Evolutionary conservation across 352 stramenopile genomes (phyloP).

Genomic region (Heterotrichella gracilis): DNA sequence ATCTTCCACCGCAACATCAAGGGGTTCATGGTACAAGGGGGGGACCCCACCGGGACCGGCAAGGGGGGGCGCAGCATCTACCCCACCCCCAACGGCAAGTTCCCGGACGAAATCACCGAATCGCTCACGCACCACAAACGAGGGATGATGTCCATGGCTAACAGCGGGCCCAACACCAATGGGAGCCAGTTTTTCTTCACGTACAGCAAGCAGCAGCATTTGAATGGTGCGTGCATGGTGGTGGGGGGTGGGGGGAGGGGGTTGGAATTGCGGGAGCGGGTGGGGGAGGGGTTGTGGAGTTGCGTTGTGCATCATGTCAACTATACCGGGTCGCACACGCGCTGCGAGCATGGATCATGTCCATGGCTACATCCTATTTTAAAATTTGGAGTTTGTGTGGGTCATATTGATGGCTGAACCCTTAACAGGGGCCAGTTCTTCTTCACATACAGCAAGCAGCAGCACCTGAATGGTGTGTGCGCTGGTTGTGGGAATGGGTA

Average conservation of each 20-base stretch:
- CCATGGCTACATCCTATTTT: too few species aligned
- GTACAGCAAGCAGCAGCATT: constrained; percentile 35
- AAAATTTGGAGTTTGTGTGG: too few species aligned
- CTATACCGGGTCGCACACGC: too few species aligned
- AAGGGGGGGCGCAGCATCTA: constrained; percentile 16
- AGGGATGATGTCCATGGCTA: constrained; percentile 66
- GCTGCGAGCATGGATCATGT: too few species aligned
- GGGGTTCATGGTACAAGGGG: constrained; percentile 69
- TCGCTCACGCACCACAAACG: constrained; percentile 68
- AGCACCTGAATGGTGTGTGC: constrained; percentile 44
- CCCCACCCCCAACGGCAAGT: constrained; percentile 28
- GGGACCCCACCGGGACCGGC: constrained; percentile 46
- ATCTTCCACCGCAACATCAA: constrained; percentile 72
- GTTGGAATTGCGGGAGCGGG: too few species aligned
- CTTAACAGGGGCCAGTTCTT: constrained; percentile 98
- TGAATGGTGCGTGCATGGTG: too few species aligned
- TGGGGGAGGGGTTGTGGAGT: too few species aligned
- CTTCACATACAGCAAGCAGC: constrained; percentile 53
- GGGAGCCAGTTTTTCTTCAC: constrained; percentile 76
- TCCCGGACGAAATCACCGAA: constrained; percentile 59
- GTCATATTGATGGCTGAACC: too few species aligned
- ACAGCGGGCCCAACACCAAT: constrained; percentile 42
- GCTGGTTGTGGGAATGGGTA: too few species aligned
- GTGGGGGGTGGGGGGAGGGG: too few species aligned
- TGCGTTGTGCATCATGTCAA: too few species aligned